Evolutionary conservation across 2,329 filamentous ascomycete genomes (phyloP).

Genomic region (Fusarium goolgardi): DNA sequence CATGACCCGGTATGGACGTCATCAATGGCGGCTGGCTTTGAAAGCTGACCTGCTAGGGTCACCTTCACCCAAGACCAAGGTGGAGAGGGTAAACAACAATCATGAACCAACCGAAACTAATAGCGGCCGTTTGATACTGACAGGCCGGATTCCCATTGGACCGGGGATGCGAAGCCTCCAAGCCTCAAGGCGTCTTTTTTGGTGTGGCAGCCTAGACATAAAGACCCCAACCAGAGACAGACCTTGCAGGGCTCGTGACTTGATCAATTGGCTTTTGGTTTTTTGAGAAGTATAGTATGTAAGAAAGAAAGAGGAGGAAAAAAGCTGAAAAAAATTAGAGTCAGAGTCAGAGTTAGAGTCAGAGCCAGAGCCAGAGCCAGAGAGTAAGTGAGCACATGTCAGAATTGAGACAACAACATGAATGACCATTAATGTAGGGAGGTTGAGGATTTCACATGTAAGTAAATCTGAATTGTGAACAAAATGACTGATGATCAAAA

Average conservation of each 20-base stretch:
- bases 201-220: conserved; percentile 29
- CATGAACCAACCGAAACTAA: conserved; percentile 21
- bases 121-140: conserved; percentile 29
- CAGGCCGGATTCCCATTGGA: conserved; percentile 22
- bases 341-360: neutral
- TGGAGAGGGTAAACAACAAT: conserved; percentile 5
- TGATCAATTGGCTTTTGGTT: conserved; percentile 18
- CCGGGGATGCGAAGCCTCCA: conserved; percentile 17
- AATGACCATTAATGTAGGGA: neutral
- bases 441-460: conserved; percentile 9
- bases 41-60: conserved; percentile 15
- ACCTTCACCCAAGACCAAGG: neutral
- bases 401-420: conserved; percentile 14
- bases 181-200: conserved; percentile 6
- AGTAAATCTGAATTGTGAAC: neutral
- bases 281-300: neutral
- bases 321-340: neutral
- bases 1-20: conserved; percentile 36
- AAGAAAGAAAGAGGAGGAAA: conserved; percentile 1
- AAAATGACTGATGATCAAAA: neutral
- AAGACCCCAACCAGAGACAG: conserved; percentile 20
- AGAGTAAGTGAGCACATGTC: conserved; percentile 15
- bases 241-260: conserved; percentile 36
- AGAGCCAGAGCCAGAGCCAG: neutral
- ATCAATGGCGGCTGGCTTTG: conserved; percentile 15